Conservation (phyloP, 2,329 filamentous ascomycete species). For the Neoarthrinium moseri region DNA sequence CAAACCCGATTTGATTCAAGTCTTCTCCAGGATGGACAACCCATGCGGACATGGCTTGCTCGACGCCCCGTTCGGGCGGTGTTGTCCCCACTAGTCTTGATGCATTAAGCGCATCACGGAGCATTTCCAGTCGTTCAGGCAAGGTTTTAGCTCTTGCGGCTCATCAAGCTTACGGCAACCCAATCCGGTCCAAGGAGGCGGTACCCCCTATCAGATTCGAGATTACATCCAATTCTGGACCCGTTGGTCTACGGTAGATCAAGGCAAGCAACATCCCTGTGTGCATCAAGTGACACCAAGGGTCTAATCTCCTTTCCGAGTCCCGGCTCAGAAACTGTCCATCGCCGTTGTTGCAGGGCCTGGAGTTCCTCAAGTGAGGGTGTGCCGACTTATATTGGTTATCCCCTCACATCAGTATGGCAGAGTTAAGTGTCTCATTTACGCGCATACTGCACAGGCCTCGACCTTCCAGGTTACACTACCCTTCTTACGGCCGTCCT, state of each 20-base stretch:
- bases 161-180: neutral
- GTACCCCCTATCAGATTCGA: neutral
- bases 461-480: no score
- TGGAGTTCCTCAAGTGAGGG: neutral
- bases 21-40: neutral
- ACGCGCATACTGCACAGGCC: no score
- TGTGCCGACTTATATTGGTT: neutral
- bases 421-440: no score
- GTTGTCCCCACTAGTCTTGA: neutral
- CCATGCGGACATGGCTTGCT: neutral
- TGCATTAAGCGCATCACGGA: neutral
- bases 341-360: neutral
- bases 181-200: neutral
- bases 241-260: no score
- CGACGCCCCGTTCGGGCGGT: neutral
- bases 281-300: neutral
- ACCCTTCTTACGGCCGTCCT: no score
- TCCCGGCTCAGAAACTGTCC: neutral
- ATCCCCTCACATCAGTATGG: no score
- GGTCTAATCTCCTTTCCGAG: neutral
- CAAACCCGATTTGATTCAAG: conserved; percentile 3
- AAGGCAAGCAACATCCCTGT: neutral
- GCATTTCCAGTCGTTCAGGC: neutral
- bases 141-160: neutral
- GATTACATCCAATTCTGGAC: no score